Evolutionary conservation across 805 yeast species (phyloP).

Genomic region (Starmerella vaccinii): DNA sequence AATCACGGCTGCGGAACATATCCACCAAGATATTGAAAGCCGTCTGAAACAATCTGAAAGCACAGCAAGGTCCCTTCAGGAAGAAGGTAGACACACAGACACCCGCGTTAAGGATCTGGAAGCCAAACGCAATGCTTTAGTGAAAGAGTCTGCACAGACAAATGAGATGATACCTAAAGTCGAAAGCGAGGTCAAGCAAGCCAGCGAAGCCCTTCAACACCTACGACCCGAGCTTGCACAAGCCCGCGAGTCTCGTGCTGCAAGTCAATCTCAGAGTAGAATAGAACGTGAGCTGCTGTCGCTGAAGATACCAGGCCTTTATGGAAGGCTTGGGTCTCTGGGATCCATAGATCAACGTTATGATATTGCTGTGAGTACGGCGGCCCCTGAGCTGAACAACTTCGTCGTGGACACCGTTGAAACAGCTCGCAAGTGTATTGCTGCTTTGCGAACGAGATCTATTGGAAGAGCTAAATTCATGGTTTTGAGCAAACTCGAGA

Average conservation of each 20-base stretch:
- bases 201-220: slow-evolving; percentile 25
- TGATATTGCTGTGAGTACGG: slow-evolving; percentile 91
- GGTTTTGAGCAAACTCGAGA: slow-evolving; percentile 53
- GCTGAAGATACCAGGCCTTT: slow-evolving; percentile 66
- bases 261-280: slow-evolving; percentile 55
- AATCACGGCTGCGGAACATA: slow-evolving; percentile 53
- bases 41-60: slow-evolving; percentile 35
- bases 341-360: slow-evolving; percentile 84
- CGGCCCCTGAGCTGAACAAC: slow-evolving; percentile 82
- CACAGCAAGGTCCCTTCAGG: slow-evolving; percentile 16
- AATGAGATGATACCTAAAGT: slow-evolving; percentile 32
- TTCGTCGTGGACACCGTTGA: slow-evolving; percentile 78
- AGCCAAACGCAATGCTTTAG: background rate
- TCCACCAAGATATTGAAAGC: slow-evolving; percentile 48
- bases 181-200: slow-evolving; percentile 41
- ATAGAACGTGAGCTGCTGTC: slow-evolving; percentile 61
- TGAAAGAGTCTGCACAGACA: background rate
- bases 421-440: slow-evolving; percentile 68
- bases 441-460: slow-evolving; percentile 66
- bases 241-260: slow-evolving; percentile 49
- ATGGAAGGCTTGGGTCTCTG: slow-evolving; percentile 84
- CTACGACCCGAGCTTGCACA: slow-evolving; percentile 45
- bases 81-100: slow-evolving; percentile 1
- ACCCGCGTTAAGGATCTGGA: slow-evolving; percentile 36
- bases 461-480: slow-evolving; percentile 87